A percentile compares a stretch with the other conserved stretches of the same genome.
Conservation (phyloP, 192 early-diverging fungal species). For the Umbelopsis isabellina region DNA sequence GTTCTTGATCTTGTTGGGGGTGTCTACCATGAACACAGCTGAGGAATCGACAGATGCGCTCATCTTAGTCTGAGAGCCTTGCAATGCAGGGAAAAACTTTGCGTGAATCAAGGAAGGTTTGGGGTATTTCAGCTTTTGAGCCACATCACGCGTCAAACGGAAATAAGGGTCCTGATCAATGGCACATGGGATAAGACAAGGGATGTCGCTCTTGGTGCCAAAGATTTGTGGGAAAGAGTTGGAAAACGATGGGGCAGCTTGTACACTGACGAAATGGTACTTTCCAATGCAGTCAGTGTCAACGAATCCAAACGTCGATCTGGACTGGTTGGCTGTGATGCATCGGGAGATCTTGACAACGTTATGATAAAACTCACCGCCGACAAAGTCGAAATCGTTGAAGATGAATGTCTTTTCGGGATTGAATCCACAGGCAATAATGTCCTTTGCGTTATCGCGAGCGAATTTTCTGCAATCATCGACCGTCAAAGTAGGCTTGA, state of each 20-base stretch:
- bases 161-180: slow-evolving; percentile 99
- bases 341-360: slow-evolving; percentile 85
- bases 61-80: slow-evolving; percentile 94
- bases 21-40: slow-evolving; percentile 93
- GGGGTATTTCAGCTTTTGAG: slow-evolving; percentile 89
- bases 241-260: slow-evolving; percentile 94
- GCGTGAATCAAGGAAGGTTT: slow-evolving; percentile 94
- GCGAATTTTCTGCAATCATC: slow-evolving; percentile 80
- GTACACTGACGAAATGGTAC: slow-evolving; percentile 90
- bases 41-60: slow-evolving; percentile 85
- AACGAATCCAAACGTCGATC: slow-evolving; percentile 90
- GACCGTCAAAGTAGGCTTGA: slow-evolving; percentile 85
- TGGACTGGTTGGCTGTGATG: slow-evolving; percentile 83
- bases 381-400: slow-evolving; percentile 88
- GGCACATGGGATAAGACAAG: slow-evolving; percentile 96
- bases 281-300: slow-evolving; percentile 91
- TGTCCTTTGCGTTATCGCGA: slow-evolving; percentile 85
- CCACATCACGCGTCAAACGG: slow-evolving; percentile 94
- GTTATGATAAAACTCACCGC: slow-evolving; percentile 93
- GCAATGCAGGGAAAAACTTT: slow-evolving; percentile 94
- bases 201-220: slow-evolving; percentile 86
- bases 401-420: slow-evolving; percentile 98
- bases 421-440: slow-evolving; percentile 94
- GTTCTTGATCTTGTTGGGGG: slow-evolving; percentile 92
- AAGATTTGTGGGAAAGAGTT: slow-evolving; percentile 97